These are phyloP conservation scores for Uronychia binucleata DNA, from an alignment of 73 alveolate genomes.

Conservation along the genomic window DNA sequence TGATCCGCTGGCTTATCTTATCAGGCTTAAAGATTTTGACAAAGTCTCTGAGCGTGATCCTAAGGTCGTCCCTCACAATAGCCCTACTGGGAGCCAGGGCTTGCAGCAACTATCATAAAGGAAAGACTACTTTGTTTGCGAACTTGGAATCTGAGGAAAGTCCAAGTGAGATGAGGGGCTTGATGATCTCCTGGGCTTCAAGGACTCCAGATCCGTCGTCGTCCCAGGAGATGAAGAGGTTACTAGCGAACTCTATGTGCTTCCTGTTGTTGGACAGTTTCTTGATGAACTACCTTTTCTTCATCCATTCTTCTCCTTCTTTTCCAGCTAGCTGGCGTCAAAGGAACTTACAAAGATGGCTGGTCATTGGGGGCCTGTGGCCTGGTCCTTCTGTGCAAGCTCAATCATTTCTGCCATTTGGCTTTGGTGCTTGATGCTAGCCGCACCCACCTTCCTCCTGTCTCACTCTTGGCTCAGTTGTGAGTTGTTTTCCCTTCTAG, in stretches of 20 bases:
- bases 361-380: background rate
- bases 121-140: constrained; percentile 39
- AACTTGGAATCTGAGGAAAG: constrained; percentile 59
- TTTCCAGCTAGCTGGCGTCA: background rate
- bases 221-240: constrained; percentile 67
- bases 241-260: constrained; percentile 69
- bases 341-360: no score
- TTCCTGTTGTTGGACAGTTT: constrained; percentile 17
- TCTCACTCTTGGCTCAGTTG: background rate
- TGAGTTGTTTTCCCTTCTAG: constrained; percentile 3
- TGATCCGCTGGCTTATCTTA: constrained; percentile 45
- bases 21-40: constrained; percentile 61
- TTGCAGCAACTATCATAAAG: constrained; percentile 18
- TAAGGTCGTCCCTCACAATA: background rate
- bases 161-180: constrained; percentile 60
- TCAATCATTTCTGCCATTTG: background rate
- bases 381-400: background rate
- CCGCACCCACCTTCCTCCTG: background rate
- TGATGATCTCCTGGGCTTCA: constrained; percentile 57
- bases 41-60: constrained; percentile 45
- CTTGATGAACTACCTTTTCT: constrained; percentile 3
- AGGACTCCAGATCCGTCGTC: constrained; percentile 71
- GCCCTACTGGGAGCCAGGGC: constrained; percentile 33
- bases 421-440: background rate
- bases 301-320: constrained; percentile 31